Evolutionary conservation across 78 protist species (phyloP).

Genomic region (Planoprotostelium fungivorum): DNA sequence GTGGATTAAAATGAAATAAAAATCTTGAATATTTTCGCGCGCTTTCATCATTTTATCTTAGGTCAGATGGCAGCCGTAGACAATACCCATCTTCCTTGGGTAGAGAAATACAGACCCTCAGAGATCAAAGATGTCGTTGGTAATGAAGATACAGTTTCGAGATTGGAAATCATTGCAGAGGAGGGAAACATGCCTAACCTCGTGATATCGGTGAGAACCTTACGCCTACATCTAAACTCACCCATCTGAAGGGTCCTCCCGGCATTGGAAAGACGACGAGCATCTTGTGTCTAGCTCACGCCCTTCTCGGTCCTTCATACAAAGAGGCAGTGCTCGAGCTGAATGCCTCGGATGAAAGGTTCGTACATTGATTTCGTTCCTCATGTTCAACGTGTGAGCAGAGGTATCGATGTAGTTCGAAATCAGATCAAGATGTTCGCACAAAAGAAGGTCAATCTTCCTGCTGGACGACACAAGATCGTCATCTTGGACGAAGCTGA

Average conservation of each 20-base stretch:
- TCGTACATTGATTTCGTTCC: background rate
- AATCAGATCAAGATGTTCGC: constrained; percentile 91
- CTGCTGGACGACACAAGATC: constrained; percentile 81
- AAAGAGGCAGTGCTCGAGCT: constrained; percentile 88
- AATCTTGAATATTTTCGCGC: too few species aligned
- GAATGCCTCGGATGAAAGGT: constrained; percentile 96
- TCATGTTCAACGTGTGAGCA: background rate
- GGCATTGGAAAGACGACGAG: constrained; percentile 98
- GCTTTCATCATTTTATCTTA: too few species aligned
- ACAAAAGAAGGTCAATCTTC: constrained; percentile 50
- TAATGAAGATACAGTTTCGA: constrained; percentile 79
- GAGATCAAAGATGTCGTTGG: constrained; percentile 94
- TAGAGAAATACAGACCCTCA: constrained; percentile 97
- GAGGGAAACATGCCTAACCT: constrained; percentile 89
- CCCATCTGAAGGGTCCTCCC: constrained; percentile 85
- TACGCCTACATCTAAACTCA: background rate
- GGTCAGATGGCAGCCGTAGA: background rate
- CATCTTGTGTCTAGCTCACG: constrained; percentile 85
- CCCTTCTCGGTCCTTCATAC: constrained; percentile 75
- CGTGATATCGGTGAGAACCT: constrained; percentile 80
- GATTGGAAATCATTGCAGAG: constrained; percentile 38
- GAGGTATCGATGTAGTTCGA: constrained; percentile 94
- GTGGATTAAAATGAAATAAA: too few species aligned
- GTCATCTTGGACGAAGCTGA: constrained; percentile 98
- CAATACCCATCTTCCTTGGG: constrained; percentile 75